Evolutionary conservation across 1,284 basidiomycete genomes (phyloP).

Genomic region (Paramarasmius palmivorus): DNA sequence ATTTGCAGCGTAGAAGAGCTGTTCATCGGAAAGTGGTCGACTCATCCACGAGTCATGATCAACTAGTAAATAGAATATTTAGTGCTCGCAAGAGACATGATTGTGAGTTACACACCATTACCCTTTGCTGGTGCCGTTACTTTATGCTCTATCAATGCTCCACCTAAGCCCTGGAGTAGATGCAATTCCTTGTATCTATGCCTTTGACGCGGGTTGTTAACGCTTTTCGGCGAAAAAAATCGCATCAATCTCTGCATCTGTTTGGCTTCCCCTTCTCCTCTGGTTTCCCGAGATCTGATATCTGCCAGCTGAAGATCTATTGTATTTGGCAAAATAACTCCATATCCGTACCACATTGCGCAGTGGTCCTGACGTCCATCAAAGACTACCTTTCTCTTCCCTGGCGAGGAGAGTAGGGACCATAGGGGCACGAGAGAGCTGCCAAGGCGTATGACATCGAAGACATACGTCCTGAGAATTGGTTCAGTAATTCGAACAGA

Average conservation of each 20-base stretch:
- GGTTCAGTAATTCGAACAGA: background rate
- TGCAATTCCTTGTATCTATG: conserved; percentile 8
- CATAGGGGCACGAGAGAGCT: conserved; percentile 7
- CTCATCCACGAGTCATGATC: conserved; percentile 5
- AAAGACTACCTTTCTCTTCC: conserved; percentile 13
- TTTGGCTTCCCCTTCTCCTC: conserved; percentile 1
- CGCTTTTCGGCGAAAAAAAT: background rate
- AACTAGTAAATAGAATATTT: background rate
- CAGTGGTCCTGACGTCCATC: conserved; percentile 18
- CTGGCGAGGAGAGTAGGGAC: conserved; percentile 5
- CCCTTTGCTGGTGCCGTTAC: background rate
- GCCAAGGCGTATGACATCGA: conserved; percentile 9
- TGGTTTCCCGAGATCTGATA: conserved; percentile 6
- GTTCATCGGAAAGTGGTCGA: background rate
- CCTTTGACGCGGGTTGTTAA: background rate
- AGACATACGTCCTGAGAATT: background rate
- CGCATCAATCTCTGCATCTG: conserved; percentile 1
- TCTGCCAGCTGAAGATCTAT: conserved; percentile 18
- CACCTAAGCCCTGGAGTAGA: background rate
- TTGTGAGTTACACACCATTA: background rate
- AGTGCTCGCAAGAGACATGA: background rate
- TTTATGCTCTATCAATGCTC: background rate
- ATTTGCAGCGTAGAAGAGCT: conserved; percentile 13
- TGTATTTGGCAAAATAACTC: conserved; percentile 8
- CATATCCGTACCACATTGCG: conserved; percentile 13